A percentile compares a stretch with the other conserved stretches of the same genome.
These are phyloP conservation scores for Eucalyptus pauciflora DNA, from an alignment of 345 rosid species.

Conservation along the genomic window DNA sequence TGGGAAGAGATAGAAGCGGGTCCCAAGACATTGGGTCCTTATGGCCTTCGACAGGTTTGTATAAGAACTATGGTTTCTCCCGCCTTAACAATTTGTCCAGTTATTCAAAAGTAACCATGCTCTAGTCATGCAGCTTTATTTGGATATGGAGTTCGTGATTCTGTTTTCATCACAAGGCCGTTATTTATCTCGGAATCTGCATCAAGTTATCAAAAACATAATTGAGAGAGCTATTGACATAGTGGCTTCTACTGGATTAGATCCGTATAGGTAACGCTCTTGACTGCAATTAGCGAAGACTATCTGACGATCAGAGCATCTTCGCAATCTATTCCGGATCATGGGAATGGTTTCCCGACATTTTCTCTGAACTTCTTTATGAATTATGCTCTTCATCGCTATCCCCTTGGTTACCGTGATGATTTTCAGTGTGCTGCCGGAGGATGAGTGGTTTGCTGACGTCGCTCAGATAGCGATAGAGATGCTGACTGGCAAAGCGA, in stretches of 20 bases:
- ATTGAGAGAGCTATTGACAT: slow-evolving; percentile 84
- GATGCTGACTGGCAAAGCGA: slow-evolving; percentile 56
- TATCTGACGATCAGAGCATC: background rate
- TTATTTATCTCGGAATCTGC: slow-evolving; percentile 70
- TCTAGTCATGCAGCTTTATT: slow-evolving; percentile 44
- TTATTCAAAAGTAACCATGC: background rate
- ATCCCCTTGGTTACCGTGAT: background rate
- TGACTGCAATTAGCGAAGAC: background rate
- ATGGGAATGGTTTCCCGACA: background rate
- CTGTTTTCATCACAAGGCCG: slow-evolving; percentile 86
- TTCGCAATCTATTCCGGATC: background rate
- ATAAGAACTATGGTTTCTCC: background rate
- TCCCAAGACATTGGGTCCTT: slow-evolving; percentile 57
- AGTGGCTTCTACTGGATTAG: slow-evolving; percentile 54
- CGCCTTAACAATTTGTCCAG: background rate
- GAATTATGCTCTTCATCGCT: background rate
- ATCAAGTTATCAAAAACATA: slow-evolving; percentile 77
- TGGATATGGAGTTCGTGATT: slow-evolving; percentile 92
- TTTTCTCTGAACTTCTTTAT: background rate
- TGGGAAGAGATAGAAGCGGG: slow-evolving; percentile 86
- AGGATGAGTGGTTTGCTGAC: slow-evolving; percentile 94
- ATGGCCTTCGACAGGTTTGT: slow-evolving; percentile 72
- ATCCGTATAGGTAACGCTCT: slow-evolving; percentile 49
- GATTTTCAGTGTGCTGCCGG: slow-evolving; percentile 47
- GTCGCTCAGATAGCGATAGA: slow-evolving; percentile 81